These are phyloP conservation scores for Sclerotiophoma versabilis DNA, from an alignment of 2,329 filamentous ascomycete genomes.

Conservation along the genomic window DNA sequence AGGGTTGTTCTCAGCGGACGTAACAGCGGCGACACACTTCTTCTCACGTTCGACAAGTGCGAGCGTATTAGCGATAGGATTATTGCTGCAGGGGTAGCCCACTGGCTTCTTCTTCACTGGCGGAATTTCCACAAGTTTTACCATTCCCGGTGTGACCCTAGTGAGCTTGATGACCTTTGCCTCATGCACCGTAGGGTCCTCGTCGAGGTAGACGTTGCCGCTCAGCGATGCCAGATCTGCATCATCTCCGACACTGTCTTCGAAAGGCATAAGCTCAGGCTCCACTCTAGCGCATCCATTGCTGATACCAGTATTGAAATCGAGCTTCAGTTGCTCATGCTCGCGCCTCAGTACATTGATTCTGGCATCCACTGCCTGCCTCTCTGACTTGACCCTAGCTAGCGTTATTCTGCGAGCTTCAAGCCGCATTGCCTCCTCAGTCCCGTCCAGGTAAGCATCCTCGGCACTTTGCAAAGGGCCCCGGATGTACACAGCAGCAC, in stretches of 20 bases:
- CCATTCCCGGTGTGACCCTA: constrained; percentile 23
- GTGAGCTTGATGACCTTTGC: constrained; percentile 22
- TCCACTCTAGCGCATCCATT: not conserved
- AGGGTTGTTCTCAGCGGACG: not conserved
- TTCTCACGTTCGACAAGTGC: not conserved
- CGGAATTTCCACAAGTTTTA: constrained; percentile 32
- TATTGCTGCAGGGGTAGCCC: not conserved
- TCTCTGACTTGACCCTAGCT: constrained; percentile 14
- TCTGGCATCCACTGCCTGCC: constrained; percentile 17
- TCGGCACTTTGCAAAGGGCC: constrained; percentile 34
- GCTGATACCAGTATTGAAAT: not conserved
- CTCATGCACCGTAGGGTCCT: constrained; percentile 27
- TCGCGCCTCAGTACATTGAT: constrained; percentile 13
- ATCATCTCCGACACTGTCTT: constrained; percentile 7
- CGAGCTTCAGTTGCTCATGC: constrained; percentile 21
- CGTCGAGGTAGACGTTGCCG: constrained; percentile 28
- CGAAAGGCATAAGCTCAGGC: not conserved
- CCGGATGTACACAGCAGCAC: constrained; percentile 5
- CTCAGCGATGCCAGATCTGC: constrained; percentile 21
- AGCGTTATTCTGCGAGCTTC: not conserved
- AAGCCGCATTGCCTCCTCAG: constrained; percentile 20
- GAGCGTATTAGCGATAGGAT: not conserved
- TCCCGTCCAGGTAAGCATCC: constrained; percentile 29
- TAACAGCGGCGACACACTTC: not conserved
- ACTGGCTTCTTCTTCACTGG: constrained; percentile 18